phyloP scores from a whole-genome alignment of 495 filamentous ascomycete genomes.

The Annulohypoxylon maeteangense region DNA sequence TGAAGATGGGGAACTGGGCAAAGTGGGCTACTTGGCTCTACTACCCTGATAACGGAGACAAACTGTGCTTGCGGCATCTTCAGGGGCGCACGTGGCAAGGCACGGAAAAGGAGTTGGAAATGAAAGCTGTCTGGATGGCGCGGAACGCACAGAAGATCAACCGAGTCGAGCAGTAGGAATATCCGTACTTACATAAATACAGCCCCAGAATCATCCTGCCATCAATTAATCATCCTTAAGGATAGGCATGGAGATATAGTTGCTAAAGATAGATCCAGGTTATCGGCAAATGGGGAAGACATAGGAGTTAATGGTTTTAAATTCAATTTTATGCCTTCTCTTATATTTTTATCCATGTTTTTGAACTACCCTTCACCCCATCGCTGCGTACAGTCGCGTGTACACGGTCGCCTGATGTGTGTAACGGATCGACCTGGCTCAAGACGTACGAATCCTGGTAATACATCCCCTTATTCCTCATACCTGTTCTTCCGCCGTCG shows the following conservation, averaged over 20 bases:
- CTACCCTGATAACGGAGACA: conserved; percentile 55
- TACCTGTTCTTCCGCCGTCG: background rate
- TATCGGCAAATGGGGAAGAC: background rate
- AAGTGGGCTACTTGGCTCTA: conserved; percentile 63
- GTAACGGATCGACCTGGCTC: conserved; percentile 41
- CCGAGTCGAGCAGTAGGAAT: background rate
- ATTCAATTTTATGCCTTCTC: conserved; percentile 4
- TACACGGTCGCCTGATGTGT: conserved; percentile 28
- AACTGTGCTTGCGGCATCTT: conserved; percentile 54
- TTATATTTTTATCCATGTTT: conserved; percentile 40
- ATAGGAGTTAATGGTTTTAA: conserved; percentile 1
- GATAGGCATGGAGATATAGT: background rate
- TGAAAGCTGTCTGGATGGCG: conserved; percentile 34
- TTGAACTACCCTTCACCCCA: conserved; percentile 18
- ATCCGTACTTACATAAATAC: background rate
- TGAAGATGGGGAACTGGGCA: conserved; percentile 58
- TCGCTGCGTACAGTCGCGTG: conserved; percentile 36
- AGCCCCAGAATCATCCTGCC: background rate
- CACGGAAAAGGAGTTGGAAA: conserved; percentile 43
- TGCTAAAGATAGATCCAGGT: background rate
- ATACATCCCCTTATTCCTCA: conserved; percentile 34
- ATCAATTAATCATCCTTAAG: background rate
- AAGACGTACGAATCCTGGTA: conserved; percentile 44
- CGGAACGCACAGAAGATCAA: conserved; percentile 2
- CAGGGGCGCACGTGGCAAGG: conserved; percentile 58